phyloP scores from a whole-genome alignment of 192 early-diverging fungal genomes.

The Coemansia sp. region DNA sequence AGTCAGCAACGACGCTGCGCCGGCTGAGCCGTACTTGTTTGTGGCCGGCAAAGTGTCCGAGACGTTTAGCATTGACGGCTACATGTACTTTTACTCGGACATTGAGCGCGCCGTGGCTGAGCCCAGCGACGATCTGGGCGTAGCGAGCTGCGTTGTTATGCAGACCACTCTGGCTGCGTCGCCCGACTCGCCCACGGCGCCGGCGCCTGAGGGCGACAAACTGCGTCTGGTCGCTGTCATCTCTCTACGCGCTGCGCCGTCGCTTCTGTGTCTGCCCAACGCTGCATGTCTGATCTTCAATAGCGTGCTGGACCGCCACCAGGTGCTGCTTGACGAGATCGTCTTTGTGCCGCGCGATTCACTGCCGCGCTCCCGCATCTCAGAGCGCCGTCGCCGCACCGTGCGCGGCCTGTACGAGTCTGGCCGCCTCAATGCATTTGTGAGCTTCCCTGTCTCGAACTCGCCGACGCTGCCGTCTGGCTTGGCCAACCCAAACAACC shows the following conservation, averaged over 20 bases:
- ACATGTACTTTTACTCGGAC: conserved; percentile 73
- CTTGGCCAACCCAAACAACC: conserved; percentile 26
- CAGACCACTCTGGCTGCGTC: conserved; percentile 33
- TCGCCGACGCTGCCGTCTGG: conserved; percentile 27
- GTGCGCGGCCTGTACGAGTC: conserved; percentile 47
- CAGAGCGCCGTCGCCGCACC: conserved; percentile 55
- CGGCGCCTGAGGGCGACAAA: conserved; percentile 7
- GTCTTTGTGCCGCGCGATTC: conserved; percentile 59
- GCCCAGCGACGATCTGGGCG: conserved; percentile 53
- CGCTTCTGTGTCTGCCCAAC: conserved; percentile 49
- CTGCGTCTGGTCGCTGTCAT: conserved; percentile 43
- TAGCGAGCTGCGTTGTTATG: conserved; percentile 36
- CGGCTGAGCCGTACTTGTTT: conserved; percentile 73
- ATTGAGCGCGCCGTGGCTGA: conserved; percentile 73
- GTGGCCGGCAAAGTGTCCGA: conserved; percentile 73
- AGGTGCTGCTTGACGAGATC: conserved; percentile 70
- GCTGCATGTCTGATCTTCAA: conserved; percentile 63
- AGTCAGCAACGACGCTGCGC: conserved; percentile 51
- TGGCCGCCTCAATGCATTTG: conserved; percentile 40
- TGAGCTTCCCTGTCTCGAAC: conserved; percentile 31
- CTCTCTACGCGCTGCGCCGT: conserved; percentile 32
- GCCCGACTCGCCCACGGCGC: conserved; percentile 4
- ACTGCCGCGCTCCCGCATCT: conserved; percentile 63
- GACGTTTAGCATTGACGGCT: conserved; percentile 68
- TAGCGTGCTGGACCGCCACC: conserved; percentile 69